Conservation (phyloP, 164 flowering plant genomes). For the Vitis rotundifolia region DNA sequence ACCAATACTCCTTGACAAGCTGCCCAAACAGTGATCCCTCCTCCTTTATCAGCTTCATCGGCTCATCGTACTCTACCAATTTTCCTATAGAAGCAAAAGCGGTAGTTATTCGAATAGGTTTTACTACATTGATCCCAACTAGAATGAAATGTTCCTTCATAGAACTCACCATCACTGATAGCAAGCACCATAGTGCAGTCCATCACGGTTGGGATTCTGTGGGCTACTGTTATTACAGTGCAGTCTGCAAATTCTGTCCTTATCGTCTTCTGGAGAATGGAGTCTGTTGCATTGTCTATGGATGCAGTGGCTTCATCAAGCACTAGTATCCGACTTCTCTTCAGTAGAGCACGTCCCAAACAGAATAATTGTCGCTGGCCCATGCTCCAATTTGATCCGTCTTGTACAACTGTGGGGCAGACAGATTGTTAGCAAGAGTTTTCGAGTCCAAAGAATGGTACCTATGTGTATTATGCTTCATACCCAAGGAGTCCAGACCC, state of each 20-base stretch:
- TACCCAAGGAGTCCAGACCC: constrained; percentile 57
- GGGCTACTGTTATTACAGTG: constrained; percentile 74
- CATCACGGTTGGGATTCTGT: constrained; percentile 76
- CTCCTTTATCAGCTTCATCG: constrained; percentile 31
- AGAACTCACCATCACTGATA: constrained; percentile 33
- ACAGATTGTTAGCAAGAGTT: not conserved
- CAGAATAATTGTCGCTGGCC: constrained; percentile 72
- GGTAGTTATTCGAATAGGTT: not conserved
- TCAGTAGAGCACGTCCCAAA: constrained; percentile 64
- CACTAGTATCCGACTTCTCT: constrained; percentile 54
- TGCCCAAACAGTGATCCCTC: constrained; percentile 38
- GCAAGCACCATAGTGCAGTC: constrained; percentile 50
- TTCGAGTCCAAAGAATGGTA: not conserved
- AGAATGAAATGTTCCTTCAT: not conserved
- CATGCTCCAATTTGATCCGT: constrained; percentile 81
- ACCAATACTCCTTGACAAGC: constrained; percentile 43
- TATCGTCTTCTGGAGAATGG: constrained; percentile 57
- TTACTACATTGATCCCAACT: not conserved
- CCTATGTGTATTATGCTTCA: not conserved
- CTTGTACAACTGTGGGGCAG: constrained; percentile 47
- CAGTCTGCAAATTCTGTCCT: constrained; percentile 56
- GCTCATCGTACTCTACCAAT: constrained; percentile 44
- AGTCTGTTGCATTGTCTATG: constrained; percentile 62
- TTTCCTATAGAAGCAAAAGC: constrained; percentile 20
- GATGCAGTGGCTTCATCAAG: constrained; percentile 87